Evolutionary conservation across 768 basidiomycete species (phyloP).

Genomic region (Lanmaoa pseudosensibilis): DNA sequence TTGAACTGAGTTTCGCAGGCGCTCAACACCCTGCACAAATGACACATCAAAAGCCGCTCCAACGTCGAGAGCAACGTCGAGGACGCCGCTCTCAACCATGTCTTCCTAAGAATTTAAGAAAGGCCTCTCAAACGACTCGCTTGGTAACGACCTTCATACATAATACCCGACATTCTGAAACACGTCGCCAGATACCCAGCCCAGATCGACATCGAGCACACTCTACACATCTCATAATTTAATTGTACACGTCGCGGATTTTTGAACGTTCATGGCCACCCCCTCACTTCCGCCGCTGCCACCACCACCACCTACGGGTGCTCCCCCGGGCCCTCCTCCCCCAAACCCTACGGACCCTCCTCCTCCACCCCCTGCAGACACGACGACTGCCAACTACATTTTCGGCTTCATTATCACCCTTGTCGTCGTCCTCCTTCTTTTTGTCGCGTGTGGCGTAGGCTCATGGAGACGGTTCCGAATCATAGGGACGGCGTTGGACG

Average conservation of each 20-base stretch:
- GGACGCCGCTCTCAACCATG: neutral
- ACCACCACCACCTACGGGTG: neutral
- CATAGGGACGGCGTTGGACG: conserved; percentile 22
- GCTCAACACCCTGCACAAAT: neutral
- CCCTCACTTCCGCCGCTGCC: neutral
- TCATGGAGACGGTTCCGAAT: conserved; percentile 41
- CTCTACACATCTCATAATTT: neutral
- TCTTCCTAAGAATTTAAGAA: neutral
- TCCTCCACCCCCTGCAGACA: neutral
- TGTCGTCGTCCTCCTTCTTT: conserved; percentile 43
- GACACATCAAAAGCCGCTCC: neutral
- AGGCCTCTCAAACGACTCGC: neutral
- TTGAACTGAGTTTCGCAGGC: neutral
- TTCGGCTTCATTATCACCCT: conserved; percentile 37
- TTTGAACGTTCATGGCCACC: conserved; percentile 11
- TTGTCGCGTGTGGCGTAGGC: conserved; percentile 50
- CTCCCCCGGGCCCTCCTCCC: neutral
- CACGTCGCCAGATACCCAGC: conserved; percentile 6
- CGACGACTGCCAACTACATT: conserved; percentile 29
- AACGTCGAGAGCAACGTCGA: neutral
- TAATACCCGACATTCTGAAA: conserved; percentile 16
- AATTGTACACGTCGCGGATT: neutral
- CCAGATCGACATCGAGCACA: conserved; percentile 9
- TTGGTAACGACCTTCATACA: conserved; percentile 11
- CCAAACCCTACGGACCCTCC: neutral